Evolutionary conservation across 1,284 basidiomycete species (phyloP), one percentile per base, ranked within the genome.

Genomic region (Ganoderma lingzhi): DNA sequence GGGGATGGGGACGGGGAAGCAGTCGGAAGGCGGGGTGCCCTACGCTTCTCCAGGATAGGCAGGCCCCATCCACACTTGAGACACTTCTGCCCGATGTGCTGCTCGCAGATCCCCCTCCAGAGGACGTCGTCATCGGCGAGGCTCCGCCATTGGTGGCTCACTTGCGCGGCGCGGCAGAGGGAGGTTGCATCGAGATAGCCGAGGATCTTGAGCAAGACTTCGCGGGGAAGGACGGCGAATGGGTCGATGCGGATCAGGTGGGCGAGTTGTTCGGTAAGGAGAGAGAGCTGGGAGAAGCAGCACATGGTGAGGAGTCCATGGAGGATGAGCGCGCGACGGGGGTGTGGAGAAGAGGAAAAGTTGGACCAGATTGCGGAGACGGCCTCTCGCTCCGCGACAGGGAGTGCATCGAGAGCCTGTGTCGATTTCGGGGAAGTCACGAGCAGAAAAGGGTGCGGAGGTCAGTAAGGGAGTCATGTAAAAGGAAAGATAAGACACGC

Each of bases 261-360:
- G 32, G 91, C 86, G 67, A 99, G 92, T 68, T 97, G 94, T 71
- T 98, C 95, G 17, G 96, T 94, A 62, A 99, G 91, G 67, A 99
- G 93, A 30, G 97, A 98, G n/a, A 99, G 91, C 78, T 99, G 97
- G 51, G 96, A 96, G 84, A 98, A 99, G 83, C 97, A 99, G 81
- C 97, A 99, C 95, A 99, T 99, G n/a, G 98, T 99, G 75, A 99
- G 90, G 70, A 99, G 88, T 41, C 97, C 97, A 77, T 96, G 96
- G 60, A 99, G 91, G 78, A 99, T 99, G 77, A 99, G 89, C 53
- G 95, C 94, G 53, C 97, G 90, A 44, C 95, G 91, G 12, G 93
- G 90, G 77, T 98, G 96, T 0, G 96, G 91, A 0, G 97, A 98
- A 0, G 95, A 95, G 14, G 96, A 98, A 82, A 99, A 99, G 76